Evolutionary conservation across 495 filamentous ascomycete genomes (phyloP).

Genomic region (Penicillium manginii): DNA sequence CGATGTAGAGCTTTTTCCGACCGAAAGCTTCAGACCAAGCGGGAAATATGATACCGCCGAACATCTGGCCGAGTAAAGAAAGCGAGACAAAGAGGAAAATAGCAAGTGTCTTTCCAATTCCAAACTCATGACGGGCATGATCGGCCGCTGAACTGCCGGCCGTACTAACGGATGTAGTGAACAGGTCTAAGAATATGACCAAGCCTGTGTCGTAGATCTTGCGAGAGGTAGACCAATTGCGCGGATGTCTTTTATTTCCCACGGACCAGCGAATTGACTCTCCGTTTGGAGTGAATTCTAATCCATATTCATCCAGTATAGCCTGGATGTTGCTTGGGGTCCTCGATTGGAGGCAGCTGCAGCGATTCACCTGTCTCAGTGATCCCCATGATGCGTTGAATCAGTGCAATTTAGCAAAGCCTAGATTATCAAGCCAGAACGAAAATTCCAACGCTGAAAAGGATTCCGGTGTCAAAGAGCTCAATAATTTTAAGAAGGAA

Average conservation of each 20-base stretch:
- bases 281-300: conserved; percentile 12
- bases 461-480: too few species aligned
- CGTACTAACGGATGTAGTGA: conserved; percentile 31
- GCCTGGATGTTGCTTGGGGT: conserved; percentile 1
- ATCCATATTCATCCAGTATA: conserved; percentile 1
- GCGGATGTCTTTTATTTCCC: conserved; percentile 16
- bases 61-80: conserved; percentile 48
- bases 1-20: conserved; percentile 47
- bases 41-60: conserved; percentile 51
- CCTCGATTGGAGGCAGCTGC: neutral
- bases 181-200: conserved; percentile 19
- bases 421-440: neutral
- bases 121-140: conserved; percentile 23
- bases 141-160: conserved; percentile 29
- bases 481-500: neutral
- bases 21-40: conserved; percentile 53
- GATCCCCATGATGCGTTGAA: neutral
- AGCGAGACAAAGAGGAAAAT: conserved; percentile 35
- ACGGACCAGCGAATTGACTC: conserved; percentile 15
- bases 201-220: conserved; percentile 19
- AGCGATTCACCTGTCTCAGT: neutral
- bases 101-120: conserved; percentile 20
- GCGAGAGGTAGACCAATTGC: conserved; percentile 12
- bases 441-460: neutral
- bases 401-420: too few species aligned